Evolutionary conservation across 2,329 filamentous ascomycete species (phyloP).

Genomic region (Pezicula rhizophila): DNA sequence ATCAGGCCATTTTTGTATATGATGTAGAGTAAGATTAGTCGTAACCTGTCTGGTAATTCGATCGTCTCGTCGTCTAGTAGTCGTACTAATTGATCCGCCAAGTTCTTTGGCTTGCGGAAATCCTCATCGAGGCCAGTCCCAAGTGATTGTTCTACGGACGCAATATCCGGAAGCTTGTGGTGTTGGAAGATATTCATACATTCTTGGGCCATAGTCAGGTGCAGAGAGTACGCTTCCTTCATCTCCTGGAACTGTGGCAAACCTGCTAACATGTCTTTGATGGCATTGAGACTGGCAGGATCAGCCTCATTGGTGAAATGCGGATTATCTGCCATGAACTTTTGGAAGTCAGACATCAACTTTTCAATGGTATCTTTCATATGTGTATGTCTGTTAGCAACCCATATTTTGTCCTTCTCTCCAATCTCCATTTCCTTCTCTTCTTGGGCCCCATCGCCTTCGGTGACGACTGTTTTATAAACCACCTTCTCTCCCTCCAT

Average conservation of each 20-base stretch:
- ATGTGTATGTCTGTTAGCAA: conserved; percentile 87
- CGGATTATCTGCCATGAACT: conserved; percentile 84
- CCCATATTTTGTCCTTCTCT: conserved; percentile 92
- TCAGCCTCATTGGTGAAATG: conserved; percentile 77
- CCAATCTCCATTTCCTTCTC: conserved; percentile 86
- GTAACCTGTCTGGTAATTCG: conserved; percentile 66
- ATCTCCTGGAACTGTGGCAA: conserved; percentile 91
- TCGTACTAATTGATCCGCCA: conserved; percentile 78
- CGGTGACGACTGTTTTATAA: conserved; percentile 74
- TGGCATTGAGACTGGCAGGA: conserved; percentile 75
- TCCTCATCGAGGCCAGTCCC: conserved; percentile 93
- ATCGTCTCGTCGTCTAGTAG: conserved; percentile 82
- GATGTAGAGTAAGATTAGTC: conserved; percentile 79
- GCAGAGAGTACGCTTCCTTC: conserved; percentile 90
- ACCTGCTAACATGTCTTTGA: conserved; percentile 95
- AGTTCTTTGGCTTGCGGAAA: conserved; percentile 81
- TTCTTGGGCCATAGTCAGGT: conserved; percentile 94
- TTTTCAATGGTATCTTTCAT: conserved; percentile 98
- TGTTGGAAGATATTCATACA: conserved; percentile 91
- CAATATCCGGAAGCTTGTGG: conserved; percentile 79
- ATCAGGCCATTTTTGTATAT: conserved; percentile 84
- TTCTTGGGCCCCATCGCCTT: conserved; percentile 63
- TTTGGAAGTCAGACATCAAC: conserved; percentile 85
- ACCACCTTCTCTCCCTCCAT: conserved; percentile 83
- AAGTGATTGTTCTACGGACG: conserved; percentile 81